phyloP scores from a whole-genome alignment of 2,329 filamentous ascomycete genomes.

The Juglanconis juglandina region DNA sequence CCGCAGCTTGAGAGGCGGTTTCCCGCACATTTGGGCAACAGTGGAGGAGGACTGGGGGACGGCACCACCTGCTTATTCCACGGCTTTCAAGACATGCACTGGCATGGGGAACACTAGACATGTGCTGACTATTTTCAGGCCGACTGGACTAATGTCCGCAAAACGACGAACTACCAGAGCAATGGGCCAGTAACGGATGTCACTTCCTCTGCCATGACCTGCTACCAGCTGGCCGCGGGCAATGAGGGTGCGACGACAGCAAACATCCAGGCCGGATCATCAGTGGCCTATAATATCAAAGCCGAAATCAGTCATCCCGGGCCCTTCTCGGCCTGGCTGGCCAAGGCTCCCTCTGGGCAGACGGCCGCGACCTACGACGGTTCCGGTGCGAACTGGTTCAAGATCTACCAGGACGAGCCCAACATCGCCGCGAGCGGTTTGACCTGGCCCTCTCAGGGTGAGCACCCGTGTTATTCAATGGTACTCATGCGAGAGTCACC shows the following conservation, averaged over 20 bases:
- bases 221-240: conserved; percentile 39
- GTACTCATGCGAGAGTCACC: no score
- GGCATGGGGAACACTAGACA: no score
- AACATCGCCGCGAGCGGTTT: conserved; percentile 33
- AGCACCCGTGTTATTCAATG: neutral
- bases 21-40: no score
- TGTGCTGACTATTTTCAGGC: neutral
- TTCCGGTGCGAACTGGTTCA: conserved; percentile 37
- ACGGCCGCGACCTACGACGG: conserved; percentile 37
- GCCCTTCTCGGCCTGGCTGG: conserved; percentile 38
- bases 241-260: conserved; percentile 38
- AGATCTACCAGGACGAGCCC: conserved; percentile 42
- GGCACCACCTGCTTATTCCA: no score
- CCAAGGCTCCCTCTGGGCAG: conserved; percentile 36
- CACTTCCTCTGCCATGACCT: conserved; percentile 45
- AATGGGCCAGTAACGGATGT: conserved; percentile 49
- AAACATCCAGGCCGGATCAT: conserved; percentile 41
- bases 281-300: conserved; percentile 41
- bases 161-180: conserved; percentile 47
- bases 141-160: conserved; percentile 46
- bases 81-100: no score
- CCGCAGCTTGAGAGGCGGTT: no score
- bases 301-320: conserved; percentile 41
- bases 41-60: neutral
- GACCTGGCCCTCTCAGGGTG: conserved; percentile 39